Percentiles rank a stretch among this genome's conserved stretches.
These are phyloP conservation scores for Pelargonium myrrhifolium DNA, from an alignment of 441 rosid genomes.

Conservation along the genomic window DNA sequence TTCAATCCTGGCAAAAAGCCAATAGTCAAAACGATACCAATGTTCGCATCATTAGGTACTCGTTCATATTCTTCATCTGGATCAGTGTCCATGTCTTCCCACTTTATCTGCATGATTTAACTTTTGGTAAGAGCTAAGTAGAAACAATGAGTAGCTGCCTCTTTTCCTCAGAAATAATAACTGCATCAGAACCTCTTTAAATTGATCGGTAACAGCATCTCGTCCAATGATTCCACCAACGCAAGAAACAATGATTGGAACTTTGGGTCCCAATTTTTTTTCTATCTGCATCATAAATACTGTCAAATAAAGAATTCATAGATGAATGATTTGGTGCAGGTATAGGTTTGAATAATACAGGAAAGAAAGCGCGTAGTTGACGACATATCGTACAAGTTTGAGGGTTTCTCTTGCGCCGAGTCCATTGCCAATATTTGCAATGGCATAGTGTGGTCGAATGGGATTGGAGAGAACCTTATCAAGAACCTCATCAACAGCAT, in stretches of 20 bases:
- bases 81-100: conserved; percentile 7
- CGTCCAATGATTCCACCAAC: conserved; percentile 57
- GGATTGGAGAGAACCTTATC: conserved; percentile 64
- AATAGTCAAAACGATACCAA: conserved; percentile 54
- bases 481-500: conserved; percentile 46
- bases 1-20: conserved; percentile 78
- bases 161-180: background rate
- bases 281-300: conserved; percentile 34
- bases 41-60: background rate
- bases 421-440: conserved; percentile 39
- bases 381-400: conserved; percentile 31
- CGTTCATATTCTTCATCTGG: conserved; percentile 11
- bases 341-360: background rate
- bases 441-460: conserved; percentile 69
- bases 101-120: conserved; percentile 35
- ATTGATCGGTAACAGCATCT: conserved; percentile 40
- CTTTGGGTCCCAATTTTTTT: conserved; percentile 41
- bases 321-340: background rate
- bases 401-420: conserved; percentile 24
- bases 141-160: background rate
- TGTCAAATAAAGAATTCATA: background rate
- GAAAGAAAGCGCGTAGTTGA: no score
- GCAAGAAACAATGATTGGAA: conserved; percentile 49
- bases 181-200: conserved; percentile 43
- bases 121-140: conserved; percentile 1